Evolutionary conservation across 805 yeast genomes (phyloP).

Genomic region (Ogataea methanolica): DNA sequence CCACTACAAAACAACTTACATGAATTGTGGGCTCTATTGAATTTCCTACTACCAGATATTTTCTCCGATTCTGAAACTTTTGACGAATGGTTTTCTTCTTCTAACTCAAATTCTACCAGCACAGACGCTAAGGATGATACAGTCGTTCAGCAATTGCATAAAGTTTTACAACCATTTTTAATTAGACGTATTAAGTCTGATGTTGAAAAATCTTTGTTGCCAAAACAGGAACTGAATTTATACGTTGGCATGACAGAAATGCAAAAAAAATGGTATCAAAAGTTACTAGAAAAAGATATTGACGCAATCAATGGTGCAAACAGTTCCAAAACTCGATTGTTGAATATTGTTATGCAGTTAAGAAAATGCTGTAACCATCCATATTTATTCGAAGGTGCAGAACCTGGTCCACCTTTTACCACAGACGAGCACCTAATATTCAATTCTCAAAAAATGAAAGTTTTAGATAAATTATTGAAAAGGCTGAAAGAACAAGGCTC

Average conservation of each 20-base stretch:
- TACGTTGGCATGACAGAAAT: constrained; percentile 94
- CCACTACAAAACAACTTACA: constrained; percentile 93
- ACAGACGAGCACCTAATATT: constrained; percentile 88
- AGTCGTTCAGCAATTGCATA: constrained; percentile 87
- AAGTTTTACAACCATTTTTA: constrained; percentile 81
- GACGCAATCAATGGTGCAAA: constrained; percentile 95
- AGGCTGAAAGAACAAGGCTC: constrained; percentile 75
- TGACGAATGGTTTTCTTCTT: constrained; percentile 83
- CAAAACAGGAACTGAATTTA: constrained; percentile 84
- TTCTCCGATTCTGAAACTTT: constrained; percentile 88
- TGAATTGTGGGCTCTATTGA: constrained; percentile 92
- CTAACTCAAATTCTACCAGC: constrained; percentile 61
- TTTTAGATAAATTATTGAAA: constrained; percentile 75
- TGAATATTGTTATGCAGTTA: constrained; percentile 94
- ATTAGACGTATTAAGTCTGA: constrained; percentile 88
- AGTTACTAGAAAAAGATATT: constrained; percentile 83
- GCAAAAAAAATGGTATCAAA: constrained; percentile 92
- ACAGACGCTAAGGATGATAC: constrained; percentile 78
- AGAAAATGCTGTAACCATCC: constrained; percentile 98
- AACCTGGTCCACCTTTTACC: constrained; percentile 96
- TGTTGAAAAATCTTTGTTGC: constrained; percentile 85
- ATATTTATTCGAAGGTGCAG: constrained; percentile 97
- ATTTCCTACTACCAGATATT: constrained; percentile 88
- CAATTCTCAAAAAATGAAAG: constrained; percentile 88
- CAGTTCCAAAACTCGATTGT: constrained; percentile 84